Evolutionary conservation across 208 protist genomes (phyloP), one percentile per base, ranked within the genome.

Genomic region (Porcisia deanei): DNA sequence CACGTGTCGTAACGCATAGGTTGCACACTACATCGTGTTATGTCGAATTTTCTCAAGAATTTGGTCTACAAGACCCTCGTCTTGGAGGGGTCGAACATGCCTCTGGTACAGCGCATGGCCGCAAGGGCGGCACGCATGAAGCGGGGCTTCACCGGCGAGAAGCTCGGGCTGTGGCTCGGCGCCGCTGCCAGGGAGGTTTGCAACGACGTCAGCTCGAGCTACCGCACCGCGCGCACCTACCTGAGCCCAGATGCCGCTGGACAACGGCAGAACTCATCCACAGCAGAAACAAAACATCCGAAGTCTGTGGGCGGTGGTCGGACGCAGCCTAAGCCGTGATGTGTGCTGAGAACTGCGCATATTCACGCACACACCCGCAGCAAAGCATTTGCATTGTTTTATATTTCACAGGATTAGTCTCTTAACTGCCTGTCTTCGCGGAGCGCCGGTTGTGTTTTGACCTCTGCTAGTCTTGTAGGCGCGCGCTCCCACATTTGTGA

Each of bases 131-230:
- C 83, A 5, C 84, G 82, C 6, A 47, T 84, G 55, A 80, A 93
- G 57, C 76, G 60, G 58, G 43, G 83, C 45, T 75, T 82, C 34
- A 73, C 73, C 14, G 59, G 78, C 20, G 82, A 91, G 63, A 86
- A 88, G 71, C 63, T 85, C 12, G 84, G 81, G 5, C 45, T 94
- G 14, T 96, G 88, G 88, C 57, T 77, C 37, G 80, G 84, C 58
- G 90, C 87, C 9, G 80, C 85, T 3, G 85, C 81, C 30, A 73
- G 75, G 34, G 92, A 94, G 75, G 77, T 93, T 1, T 84, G 74
- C 18, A 74, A 80, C 12, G 91, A 96, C 77, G 55, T 90, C 41
- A 65, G 39, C 25, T 63, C 57, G 4, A 75, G 71, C 30, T 75
- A 66, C 71, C 78, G 79, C 9, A 73, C 59, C 3, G 60, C 79